Conservation (phyloP, 768 basidiomycete species). For the Panellus pusillus region DNA sequence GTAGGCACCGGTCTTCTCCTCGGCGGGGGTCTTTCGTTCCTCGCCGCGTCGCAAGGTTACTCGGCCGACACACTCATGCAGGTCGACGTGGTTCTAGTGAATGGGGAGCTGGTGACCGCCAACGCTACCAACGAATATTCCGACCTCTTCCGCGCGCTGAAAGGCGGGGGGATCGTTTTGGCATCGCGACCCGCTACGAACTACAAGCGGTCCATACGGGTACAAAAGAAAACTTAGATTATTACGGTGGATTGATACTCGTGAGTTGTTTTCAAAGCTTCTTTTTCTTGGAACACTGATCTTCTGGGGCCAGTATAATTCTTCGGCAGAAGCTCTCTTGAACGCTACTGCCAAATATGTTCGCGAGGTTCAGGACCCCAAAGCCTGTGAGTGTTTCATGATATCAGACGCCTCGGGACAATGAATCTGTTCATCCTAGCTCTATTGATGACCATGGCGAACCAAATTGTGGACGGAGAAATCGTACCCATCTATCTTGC, state of each 20-base stretch:
- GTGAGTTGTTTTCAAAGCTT: slow-evolving; percentile 24
- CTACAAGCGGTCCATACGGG: slow-evolving; percentile 41
- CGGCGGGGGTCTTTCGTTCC: slow-evolving; percentile 43
- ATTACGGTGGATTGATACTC: slow-evolving; percentile 39
- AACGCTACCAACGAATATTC: slow-evolving; percentile 40
- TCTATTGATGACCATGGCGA: slow-evolving; percentile 27
- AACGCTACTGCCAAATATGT: slow-evolving; percentile 38
- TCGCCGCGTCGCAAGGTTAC: slow-evolving; percentile 41
- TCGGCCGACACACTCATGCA: slow-evolving; percentile 38
- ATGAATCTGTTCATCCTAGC: slow-evolving; percentile 15
- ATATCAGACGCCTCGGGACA: no score
- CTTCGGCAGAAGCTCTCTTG: slow-evolving; percentile 37
- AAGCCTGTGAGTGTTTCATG: slow-evolving; percentile 31
- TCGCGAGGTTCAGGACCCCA: slow-evolving; percentile 36
- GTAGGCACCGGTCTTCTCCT: slow-evolving; percentile 45
- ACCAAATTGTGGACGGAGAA: slow-evolving; percentile 24
- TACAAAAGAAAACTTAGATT: slow-evolving; percentile 35
- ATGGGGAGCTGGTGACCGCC: slow-evolving; percentile 41
- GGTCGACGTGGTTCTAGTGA: slow-evolving; percentile 43
- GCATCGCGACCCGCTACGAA: slow-evolving; percentile 45
- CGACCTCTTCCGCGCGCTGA: slow-evolving; percentile 45
- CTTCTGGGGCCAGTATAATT: slow-evolving; percentile 20
- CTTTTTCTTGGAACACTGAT: neutral
- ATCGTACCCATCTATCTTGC: slow-evolving; percentile 28
- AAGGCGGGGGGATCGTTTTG: slow-evolving; percentile 46